Percentiles rank a stretch among this genome's conserved stretches.
These are phyloP conservation scores for Athelia psychrophila DNA, from an alignment of 1,284 basidiomycete species.

Conservation along the genomic window DNA sequence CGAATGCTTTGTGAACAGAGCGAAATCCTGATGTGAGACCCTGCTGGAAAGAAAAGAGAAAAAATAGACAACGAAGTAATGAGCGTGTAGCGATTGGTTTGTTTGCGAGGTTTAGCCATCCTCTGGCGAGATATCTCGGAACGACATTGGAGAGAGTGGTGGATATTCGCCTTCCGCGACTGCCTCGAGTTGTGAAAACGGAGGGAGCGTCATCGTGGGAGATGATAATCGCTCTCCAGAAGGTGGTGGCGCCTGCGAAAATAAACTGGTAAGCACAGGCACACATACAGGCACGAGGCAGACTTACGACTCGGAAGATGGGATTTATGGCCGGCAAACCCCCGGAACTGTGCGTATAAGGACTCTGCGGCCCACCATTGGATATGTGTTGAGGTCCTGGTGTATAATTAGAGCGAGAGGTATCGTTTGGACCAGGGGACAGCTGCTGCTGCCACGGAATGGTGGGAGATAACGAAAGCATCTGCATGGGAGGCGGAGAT, in stretches of 20 bases:
- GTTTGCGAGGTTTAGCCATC: conserved; percentile 29
- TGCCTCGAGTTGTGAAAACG: conserved; percentile 76
- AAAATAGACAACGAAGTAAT: conserved; percentile 16
- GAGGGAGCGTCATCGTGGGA: conserved; percentile 60
- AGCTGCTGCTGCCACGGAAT: conserved; percentile 54
- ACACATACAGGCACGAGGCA: conserved; percentile 17
- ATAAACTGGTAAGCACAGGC: conserved; percentile 20
- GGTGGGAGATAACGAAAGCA: conserved; percentile 64
- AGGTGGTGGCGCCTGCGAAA: conserved; percentile 51
- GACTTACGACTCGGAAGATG: conserved; percentile 87
- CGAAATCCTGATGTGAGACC: conserved; percentile 9
- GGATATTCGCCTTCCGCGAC: conserved; percentile 73
- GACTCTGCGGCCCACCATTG: conserved; percentile 30
- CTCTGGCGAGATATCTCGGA: conserved; percentile 46
- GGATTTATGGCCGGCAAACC: conserved; percentile 74
- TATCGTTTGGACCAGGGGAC: conserved; percentile 40
- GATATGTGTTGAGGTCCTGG: conserved; percentile 35
- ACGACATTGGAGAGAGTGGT: conserved; percentile 70
- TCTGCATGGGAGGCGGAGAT: conserved; percentile 72
- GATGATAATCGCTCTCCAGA: conserved; percentile 38
- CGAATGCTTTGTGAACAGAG: neutral
- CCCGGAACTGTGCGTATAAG: conserved; percentile 48
- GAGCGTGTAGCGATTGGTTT: conserved; percentile 15
- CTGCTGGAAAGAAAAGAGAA: conserved; percentile 11
- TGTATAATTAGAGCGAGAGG: conserved; percentile 35